Conservation (phyloP, 306 rosid species). For the Biancaea sappan region DNA sequence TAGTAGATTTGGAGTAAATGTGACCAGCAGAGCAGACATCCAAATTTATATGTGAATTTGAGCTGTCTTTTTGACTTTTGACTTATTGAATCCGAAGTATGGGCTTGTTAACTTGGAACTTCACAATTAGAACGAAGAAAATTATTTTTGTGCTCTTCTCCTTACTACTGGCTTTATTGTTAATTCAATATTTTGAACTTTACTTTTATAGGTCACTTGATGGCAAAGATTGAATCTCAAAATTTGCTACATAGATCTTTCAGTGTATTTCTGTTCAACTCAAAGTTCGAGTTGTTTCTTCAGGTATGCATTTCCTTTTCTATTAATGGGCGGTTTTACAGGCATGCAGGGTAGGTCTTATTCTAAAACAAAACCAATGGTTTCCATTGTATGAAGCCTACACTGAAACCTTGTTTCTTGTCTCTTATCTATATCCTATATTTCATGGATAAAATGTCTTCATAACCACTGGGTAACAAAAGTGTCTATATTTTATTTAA, state of each 20-base stretch:
- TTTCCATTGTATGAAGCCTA: conserved; percentile 8
- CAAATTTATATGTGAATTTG: neutral
- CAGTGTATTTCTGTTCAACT: conserved; percentile 93
- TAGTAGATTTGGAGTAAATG: conserved; percentile 24
- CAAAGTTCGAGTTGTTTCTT: conserved; percentile 90
- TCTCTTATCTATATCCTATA: neutral
- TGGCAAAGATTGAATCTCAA: conserved; percentile 91
- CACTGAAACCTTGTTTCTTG: neutral
- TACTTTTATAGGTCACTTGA: conserved; percentile 76
- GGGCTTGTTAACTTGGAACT: conserved; percentile 11
- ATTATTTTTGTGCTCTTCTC: neutral
- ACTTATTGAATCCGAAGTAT: conserved; percentile 17
- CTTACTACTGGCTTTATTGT: neutral
- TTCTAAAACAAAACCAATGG: neutral
- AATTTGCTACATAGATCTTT: conserved; percentile 92
- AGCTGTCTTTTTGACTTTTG: conserved; percentile 16
- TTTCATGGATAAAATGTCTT: neutral
- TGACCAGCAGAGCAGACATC: conserved; percentile 13
- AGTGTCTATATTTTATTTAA: neutral
- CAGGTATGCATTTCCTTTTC: conserved; percentile 58
- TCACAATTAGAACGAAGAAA: neutral
- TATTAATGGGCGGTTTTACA: neutral
- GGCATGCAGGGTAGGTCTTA: conserved; percentile 18
- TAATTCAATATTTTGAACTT: conserved; percentile 28
- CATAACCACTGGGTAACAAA: neutral